Evolutionary conservation across 345 rosid genomes (phyloP).

Genomic region (Eucalyptus coolabah): DNA sequence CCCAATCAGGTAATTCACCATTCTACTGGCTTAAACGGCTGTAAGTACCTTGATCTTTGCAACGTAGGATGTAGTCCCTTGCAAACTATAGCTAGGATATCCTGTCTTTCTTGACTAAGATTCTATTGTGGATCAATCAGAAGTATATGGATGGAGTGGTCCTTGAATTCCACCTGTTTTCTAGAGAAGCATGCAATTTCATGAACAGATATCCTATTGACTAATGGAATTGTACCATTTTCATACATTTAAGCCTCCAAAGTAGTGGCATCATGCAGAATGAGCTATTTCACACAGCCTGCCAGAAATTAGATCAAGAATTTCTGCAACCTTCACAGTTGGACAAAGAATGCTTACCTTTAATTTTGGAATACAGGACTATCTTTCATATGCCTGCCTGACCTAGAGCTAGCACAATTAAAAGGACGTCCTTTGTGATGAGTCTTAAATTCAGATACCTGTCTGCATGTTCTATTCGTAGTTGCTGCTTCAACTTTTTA

Average conservation of each 20-base stretch:
- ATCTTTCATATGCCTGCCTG: neutral
- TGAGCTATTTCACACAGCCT: neutral
- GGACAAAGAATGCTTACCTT: neutral
- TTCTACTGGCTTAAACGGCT: neutral
- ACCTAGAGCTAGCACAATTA: neutral
- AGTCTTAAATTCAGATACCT: neutral
- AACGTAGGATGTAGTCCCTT: neutral
- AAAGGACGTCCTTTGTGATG: neutral
- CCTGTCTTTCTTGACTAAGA: neutral
- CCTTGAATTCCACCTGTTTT: neutral
- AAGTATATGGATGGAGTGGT: neutral
- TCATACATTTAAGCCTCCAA: neutral
- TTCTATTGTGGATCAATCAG: neutral
- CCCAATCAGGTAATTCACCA: slow-evolving; percentile 55
- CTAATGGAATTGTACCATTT: neutral
- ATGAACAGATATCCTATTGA: neutral
- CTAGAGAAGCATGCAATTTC: neutral
- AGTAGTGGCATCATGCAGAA: neutral
- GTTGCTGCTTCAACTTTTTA: neutral
- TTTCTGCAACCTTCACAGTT: neutral
- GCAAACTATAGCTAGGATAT: neutral
- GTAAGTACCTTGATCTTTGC: neutral
- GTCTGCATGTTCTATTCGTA: neutral
- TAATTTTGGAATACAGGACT: neutral
- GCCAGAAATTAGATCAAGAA: neutral